Conservation (phyloP, 805 yeast species). For the Candida boidinii region DNA sequence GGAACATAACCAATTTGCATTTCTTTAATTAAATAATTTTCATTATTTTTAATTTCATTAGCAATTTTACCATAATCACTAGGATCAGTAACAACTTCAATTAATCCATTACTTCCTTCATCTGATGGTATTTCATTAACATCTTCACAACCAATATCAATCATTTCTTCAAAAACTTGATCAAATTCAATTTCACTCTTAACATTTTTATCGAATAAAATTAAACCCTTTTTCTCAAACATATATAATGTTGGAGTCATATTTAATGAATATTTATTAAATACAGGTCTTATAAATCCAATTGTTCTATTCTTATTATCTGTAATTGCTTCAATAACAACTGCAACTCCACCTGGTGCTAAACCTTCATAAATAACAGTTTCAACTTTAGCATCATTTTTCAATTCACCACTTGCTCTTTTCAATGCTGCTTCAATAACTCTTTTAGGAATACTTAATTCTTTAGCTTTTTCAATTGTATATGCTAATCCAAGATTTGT, state of each 20-base stretch:
- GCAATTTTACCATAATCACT: constrained; percentile 55
- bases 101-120: constrained; percentile 13
- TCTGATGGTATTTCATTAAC: constrained; percentile 26
- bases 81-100: constrained; percentile 57
- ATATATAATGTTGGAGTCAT: constrained; percentile 71
- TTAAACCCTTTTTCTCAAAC: constrained; percentile 72
- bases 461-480: constrained; percentile 70
- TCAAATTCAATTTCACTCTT: constrained; percentile 35
- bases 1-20: constrained; percentile 64
- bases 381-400: constrained; percentile 36
- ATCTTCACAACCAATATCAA: constrained; percentile 78
- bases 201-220: constrained; percentile 39
- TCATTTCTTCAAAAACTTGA: constrained; percentile 60
- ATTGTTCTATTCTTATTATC: constrained; percentile 83
- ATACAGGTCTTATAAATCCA: constrained; percentile 63
- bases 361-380: constrained; percentile 74
- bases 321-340: constrained; percentile 78
- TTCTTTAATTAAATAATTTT: constrained; percentile 53
- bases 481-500: constrained; percentile 56
- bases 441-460: constrained; percentile 69
- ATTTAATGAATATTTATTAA: constrained; percentile 54
- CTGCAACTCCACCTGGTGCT: constrained; percentile 88
- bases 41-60: constrained; percentile 36
- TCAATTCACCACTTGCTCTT: constrained; percentile 67
- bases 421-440: constrained; percentile 83